Base-by-base conservation (phyloP, 2,329 filamentous ascomycete species). In the Apiospora arundinis region DNA sequence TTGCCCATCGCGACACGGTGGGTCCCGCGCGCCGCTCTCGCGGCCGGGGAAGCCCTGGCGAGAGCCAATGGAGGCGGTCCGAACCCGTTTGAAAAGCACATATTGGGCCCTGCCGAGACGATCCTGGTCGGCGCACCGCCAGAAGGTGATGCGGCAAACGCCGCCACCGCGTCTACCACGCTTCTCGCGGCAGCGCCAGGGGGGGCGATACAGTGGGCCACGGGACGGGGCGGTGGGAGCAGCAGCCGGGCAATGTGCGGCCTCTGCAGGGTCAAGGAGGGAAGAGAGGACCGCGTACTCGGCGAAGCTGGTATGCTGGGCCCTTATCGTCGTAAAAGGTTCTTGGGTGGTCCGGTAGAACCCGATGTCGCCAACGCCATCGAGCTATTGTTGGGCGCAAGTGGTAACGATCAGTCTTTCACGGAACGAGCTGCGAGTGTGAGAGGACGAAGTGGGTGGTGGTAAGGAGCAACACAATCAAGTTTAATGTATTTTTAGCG, bases 271-370 rank as follows among this genome's bases (percentile, higher is more conserved):
- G n/a, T 7, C 7, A 2, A 4, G 21, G 21, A 63, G 56, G 21
- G 1, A 1, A 63, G 1, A 18, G 4, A 18, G 0, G 7, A n/a
- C 7, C 9, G 18, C 1, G 18, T 40, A 1, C 1, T 63, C 2
- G 18, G 18, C 9, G 21, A 23, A 23, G 7, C 12, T 32, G 56
- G 56, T 12, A 28, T 56, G 4, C 14, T 25, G 5, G 12, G 11
- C 28, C 25, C 49, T 32, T 23, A 18, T 32, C 48, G 23, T 23
- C 14, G 25, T 32, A 32, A 21, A 6, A n/a, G 2, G 32, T 4
- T 23, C 32, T 32, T 11, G 9, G 56, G 4, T 63, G 56, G n/a
- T 23, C 56, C 32, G 8, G 32, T 23, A n/a, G 45, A 48, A 18
- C 18, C 45, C 4, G 45, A 48, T 21, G 45, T 48, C n/a, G 45